Conservation (phyloP, 805 yeast species). For the Yamadazyma laniorum region DNA sequence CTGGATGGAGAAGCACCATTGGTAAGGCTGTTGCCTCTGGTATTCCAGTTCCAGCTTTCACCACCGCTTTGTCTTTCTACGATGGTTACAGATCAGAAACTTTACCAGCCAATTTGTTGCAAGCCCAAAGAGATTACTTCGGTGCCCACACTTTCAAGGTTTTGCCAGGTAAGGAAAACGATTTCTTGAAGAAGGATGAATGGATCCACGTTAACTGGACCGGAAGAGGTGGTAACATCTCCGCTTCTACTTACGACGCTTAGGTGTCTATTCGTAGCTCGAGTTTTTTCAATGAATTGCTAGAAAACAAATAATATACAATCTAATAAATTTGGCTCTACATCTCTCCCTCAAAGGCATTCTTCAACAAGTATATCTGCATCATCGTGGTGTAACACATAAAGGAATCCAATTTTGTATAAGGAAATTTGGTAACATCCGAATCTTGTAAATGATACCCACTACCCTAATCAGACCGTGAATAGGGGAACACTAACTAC, state of each 20-base stretch:
- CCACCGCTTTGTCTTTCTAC: conserved; percentile 95
- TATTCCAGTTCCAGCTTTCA: conserved; percentile 96
- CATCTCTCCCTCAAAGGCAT: too few species aligned
- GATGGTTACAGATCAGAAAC: conserved; percentile 97
- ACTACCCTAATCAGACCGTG: too few species aligned
- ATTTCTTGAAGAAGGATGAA: conserved; percentile 64
- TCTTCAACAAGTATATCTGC: too few species aligned
- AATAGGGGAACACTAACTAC: too few species aligned
- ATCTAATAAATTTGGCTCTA: not conserved
- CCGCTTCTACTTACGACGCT: conserved; percentile 94
- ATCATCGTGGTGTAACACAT: too few species aligned
- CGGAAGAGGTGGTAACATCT: conserved; percentile 96
- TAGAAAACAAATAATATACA: not conserved
- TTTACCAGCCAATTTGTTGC: conserved; percentile 96
- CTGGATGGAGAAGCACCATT: conserved; percentile 91
- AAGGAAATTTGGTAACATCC: too few species aligned
- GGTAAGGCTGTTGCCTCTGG: conserved; percentile 79
- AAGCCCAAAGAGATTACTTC: conserved; percentile 99
- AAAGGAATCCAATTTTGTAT: too few species aligned
- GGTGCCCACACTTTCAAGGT: conserved; percentile 99
- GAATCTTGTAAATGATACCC: too few species aligned
- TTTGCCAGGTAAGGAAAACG: conserved; percentile 80
- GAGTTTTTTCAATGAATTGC: conserved; percentile 11
- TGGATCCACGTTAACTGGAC: conserved; percentile 99
- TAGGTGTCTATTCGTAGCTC: conserved; percentile 36